These are phyloP conservation scores for Glaciozyma antarctica DNA, from an alignment of 768 basidiomycete genomes.

Conservation along the genomic window DNA sequence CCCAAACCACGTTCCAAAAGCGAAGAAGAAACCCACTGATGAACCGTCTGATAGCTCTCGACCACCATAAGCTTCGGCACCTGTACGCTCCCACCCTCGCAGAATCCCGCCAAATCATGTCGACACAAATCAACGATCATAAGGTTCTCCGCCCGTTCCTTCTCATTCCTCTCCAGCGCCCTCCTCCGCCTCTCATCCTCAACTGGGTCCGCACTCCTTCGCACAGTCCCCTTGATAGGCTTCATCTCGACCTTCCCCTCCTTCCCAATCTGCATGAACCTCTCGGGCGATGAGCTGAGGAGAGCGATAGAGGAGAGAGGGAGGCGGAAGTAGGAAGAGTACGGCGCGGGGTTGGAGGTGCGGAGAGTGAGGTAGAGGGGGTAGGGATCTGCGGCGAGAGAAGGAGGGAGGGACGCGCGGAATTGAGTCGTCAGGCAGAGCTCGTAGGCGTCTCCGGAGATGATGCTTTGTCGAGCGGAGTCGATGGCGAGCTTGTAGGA, in stretches of 20 bases:
- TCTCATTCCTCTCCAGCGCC: constrained; percentile 48
- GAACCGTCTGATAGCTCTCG: constrained; percentile 88
- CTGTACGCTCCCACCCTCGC: constrained; percentile 62
- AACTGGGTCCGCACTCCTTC: constrained; percentile 43
- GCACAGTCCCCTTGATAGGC: constrained; percentile 87
- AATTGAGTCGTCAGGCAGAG: constrained; percentile 60
- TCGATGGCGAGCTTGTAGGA: constrained; percentile 61
- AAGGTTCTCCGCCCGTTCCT: constrained; percentile 91
- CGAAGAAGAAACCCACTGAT: constrained; percentile 46
- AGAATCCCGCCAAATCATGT: constrained; percentile 75
- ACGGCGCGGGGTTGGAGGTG: constrained; percentile 72
- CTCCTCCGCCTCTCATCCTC: constrained; percentile 57
- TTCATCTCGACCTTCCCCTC: constrained; percentile 64
- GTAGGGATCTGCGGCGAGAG: constrained; percentile 36
- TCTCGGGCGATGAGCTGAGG: constrained; percentile 80
- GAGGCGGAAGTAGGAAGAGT: constrained; percentile 55
- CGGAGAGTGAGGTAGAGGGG: constrained; percentile 48
- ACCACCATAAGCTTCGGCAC: constrained; percentile 78
- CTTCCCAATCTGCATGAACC: constrained; percentile 73
- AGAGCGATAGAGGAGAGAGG: constrained; percentile 44
- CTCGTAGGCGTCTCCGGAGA: constrained; percentile 82
- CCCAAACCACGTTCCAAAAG: neutral
- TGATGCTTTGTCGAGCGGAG: constrained; percentile 62
- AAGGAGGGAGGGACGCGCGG: constrained; percentile 29
- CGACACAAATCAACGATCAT: constrained; percentile 98